These are phyloP conservation scores for Rhynchospora breviuscula DNA, from an alignment of 176 grass and related monocot genomes.

Conservation along the genomic window DNA sequence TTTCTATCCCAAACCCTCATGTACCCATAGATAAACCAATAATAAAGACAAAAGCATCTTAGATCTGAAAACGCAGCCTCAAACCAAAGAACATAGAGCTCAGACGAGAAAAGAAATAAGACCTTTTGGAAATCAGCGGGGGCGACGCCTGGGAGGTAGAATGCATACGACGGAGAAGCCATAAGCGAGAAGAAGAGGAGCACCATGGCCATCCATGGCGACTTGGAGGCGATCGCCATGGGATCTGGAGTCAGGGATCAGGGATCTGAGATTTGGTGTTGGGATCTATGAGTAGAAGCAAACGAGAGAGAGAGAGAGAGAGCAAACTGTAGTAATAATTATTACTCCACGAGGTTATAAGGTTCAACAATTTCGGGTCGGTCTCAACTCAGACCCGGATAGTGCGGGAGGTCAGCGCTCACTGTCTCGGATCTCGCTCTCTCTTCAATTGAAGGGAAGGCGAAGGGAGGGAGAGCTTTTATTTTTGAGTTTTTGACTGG, in stretches of 20 bases:
- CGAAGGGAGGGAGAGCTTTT: no score
- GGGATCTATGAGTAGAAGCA: background rate
- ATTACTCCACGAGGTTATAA: background rate
- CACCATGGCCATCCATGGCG: conserved; percentile 30
- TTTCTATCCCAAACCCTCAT: background rate
- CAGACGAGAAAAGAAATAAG: background rate
- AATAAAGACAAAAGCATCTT: background rate
- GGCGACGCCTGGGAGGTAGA: conserved; percentile 86
- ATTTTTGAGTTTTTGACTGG: no score
- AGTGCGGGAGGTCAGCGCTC: conserved; percentile 6
- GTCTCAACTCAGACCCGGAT: conserved; percentile 16
- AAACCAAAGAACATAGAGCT: no score
- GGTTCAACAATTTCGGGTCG: background rate
- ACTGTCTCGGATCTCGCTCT: background rate
- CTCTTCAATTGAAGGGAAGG: background rate
- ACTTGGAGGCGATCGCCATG: conserved; percentile 43
- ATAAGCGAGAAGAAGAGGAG: conserved; percentile 30
- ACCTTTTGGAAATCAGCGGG: conserved; percentile 86
- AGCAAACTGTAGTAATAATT: background rate
- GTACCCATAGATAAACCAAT: background rate
- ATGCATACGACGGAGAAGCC: conserved; percentile 33
- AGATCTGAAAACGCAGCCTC: conserved; percentile 22
- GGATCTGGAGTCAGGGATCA: background rate
- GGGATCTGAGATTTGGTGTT: conserved; percentile 18
- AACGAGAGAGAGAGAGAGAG: background rate